phyloP scores from a whole-genome alignment of 2,329 filamentous ascomycete genomes.

The Aspergillus viridinutans region DNA sequence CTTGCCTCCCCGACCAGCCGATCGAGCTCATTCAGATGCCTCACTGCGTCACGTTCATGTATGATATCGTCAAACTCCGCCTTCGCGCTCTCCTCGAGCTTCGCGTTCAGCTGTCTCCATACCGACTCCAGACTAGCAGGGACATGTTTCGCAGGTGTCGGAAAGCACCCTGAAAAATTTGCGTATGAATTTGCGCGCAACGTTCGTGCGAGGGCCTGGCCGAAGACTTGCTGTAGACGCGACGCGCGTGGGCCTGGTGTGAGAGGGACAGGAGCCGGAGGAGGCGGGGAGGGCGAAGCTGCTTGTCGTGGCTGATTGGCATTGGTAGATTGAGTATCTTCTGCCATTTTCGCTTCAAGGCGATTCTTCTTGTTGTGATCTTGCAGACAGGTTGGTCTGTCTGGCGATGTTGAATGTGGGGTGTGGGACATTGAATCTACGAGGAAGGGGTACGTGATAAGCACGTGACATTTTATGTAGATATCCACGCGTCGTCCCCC shows the following conservation, averaged over 20 bases:
- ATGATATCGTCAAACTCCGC: slow-evolving; percentile 60
- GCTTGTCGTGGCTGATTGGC: slow-evolving; percentile 10
- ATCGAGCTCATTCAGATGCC: slow-evolving; percentile 58
- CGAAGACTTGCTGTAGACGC: slow-evolving; percentile 57
- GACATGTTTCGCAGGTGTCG: slow-evolving; percentile 56
- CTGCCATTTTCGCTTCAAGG: slow-evolving; percentile 15
- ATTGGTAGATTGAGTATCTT: slow-evolving; percentile 10
- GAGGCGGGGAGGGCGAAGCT: slow-evolving; percentile 49
- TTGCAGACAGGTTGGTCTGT: slow-evolving; percentile 4
- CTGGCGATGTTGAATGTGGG: slow-evolving; percentile 6
- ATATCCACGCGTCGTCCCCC: background rate
- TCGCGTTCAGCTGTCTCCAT: slow-evolving; percentile 55
- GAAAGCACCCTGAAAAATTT: slow-evolving; percentile 62
- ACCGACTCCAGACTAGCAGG: slow-evolving; percentile 54
- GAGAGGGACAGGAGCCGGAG: slow-evolving; percentile 50
- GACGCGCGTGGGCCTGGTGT: slow-evolving; percentile 58
- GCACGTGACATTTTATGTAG: background rate
- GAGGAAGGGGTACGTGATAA: background rate
- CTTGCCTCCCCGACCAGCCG: slow-evolving; percentile 56
- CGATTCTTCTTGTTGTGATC: slow-evolving; percentile 1
- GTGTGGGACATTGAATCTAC: background rate
- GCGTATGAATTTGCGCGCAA: slow-evolving; percentile 58
- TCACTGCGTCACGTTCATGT: slow-evolving; percentile 52
- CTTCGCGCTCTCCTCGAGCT: slow-evolving; percentile 54
- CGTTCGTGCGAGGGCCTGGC: slow-evolving; percentile 55